These are phyloP conservation scores for Mangifera indica DNA, from an alignment of 345 rosid species.

Conservation along the genomic window DNA sequence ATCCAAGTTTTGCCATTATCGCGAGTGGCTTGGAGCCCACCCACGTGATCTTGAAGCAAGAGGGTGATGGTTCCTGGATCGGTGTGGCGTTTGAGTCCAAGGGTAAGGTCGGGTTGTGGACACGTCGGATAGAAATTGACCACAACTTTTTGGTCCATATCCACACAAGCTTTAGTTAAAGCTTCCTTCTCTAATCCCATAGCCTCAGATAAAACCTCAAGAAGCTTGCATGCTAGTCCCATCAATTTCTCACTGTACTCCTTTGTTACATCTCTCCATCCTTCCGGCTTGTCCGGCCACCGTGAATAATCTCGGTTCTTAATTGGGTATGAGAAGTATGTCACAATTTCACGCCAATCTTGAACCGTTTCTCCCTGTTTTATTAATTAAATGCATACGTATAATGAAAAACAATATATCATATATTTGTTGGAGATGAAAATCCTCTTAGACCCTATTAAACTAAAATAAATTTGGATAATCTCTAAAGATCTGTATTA, in stretches of 20 bases:
- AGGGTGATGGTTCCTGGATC: constrained; percentile 95
- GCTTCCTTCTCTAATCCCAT: constrained; percentile 88
- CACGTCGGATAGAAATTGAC: constrained; percentile 92
- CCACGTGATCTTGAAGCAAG: constrained; percentile 88
- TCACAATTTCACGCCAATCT: constrained; percentile 95
- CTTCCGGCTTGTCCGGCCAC: constrained; percentile 96
- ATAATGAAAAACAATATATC: no score
- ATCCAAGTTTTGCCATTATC: constrained; percentile 89
- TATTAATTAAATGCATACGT: no score
- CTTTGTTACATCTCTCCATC: constrained; percentile 64
- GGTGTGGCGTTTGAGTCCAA: constrained; percentile 93
- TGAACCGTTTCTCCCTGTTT: constrained; percentile 83
- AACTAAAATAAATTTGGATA: no score
- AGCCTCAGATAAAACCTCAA: constrained; percentile 82
- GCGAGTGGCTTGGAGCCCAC: constrained; percentile 90
- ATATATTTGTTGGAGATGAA: no score
- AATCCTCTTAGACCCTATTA: no score
- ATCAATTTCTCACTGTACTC: constrained; percentile 73
- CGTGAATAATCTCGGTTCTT: constrained; percentile 73
- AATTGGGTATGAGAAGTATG: constrained; percentile 83
- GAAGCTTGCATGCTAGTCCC: constrained; percentile 79
- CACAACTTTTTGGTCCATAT: constrained; percentile 94
- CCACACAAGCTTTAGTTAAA: constrained; percentile 77
- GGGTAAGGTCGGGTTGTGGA: constrained; percentile 94
- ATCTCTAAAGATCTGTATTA: no score